These are phyloP conservation scores for Beauveria sp. DNA, from an alignment of 2,329 filamentous ascomycete species.

Conservation along the genomic window DNA sequence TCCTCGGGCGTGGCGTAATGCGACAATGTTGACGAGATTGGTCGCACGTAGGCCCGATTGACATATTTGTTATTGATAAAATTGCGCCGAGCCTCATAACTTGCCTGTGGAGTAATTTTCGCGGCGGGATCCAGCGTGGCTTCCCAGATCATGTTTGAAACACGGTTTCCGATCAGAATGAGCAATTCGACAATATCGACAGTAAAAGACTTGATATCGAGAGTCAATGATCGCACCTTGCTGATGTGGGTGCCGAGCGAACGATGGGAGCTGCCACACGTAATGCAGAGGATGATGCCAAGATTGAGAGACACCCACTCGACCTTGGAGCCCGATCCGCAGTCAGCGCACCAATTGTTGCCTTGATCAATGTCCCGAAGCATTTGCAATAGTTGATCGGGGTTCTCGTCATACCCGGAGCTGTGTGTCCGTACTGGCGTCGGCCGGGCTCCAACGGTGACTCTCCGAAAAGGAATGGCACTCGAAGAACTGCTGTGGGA, in stretches of 20 bases:
- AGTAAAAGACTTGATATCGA: constrained; percentile 94
- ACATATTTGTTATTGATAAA: constrained; percentile 97
- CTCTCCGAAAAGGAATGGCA: constrained; percentile 68
- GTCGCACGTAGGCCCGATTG: constrained; percentile 72
- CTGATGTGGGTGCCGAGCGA: constrained; percentile 96
- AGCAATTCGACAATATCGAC: constrained; percentile 94
- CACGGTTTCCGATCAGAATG: constrained; percentile 82
- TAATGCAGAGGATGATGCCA: constrained; percentile 91
- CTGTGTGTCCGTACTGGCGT: constrained; percentile 60
- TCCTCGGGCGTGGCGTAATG: constrained; percentile 76
- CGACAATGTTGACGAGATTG: constrained; percentile 66
- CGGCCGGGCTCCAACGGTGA: constrained; percentile 84
- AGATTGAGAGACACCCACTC: constrained; percentile 99
- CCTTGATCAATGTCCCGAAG: constrained; percentile 86
- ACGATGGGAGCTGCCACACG: constrained; percentile 95
- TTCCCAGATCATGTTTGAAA: constrained; percentile 97
- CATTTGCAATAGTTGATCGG: constrained; percentile 77
- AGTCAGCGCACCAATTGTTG: constrained; percentile 92
- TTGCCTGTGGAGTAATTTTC: constrained; percentile 72
- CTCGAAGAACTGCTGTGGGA: constrained; percentile 37
- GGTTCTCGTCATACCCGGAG: constrained; percentile 70
- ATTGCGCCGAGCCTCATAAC: constrained; percentile 79
- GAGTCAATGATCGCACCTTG: constrained; percentile 88
- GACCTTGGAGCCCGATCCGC: constrained; percentile 82
- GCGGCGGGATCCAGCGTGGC: constrained; percentile 64